Conservation (phyloP, 1,284 basidiomycete genomes). For the Retiboletus flavoniger region DNA sequence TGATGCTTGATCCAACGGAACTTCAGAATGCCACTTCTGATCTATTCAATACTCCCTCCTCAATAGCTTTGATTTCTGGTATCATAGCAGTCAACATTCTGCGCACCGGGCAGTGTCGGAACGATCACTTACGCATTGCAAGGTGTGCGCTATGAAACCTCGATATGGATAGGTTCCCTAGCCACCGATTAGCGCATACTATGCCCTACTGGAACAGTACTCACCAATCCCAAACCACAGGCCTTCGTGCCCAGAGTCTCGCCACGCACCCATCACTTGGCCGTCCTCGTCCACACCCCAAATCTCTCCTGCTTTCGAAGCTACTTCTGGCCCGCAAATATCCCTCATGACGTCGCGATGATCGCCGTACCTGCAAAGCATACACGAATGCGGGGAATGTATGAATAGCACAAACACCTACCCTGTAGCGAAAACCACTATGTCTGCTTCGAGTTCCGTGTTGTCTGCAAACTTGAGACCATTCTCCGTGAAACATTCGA, state of each 20-base stretch:
- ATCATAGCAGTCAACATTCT: background rate
- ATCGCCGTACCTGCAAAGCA: slow-evolving; percentile 25
- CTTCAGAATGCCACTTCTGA: background rate
- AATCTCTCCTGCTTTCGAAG: slow-evolving; percentile 44
- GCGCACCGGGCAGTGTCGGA: background rate
- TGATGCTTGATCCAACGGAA: background rate
- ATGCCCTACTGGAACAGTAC: background rate
- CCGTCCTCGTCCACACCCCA: slow-evolving; percentile 62
- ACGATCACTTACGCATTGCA: slow-evolving; percentile 51
- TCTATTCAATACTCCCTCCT: slow-evolving; percentile 2
- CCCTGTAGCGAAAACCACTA: slow-evolving; percentile 56
- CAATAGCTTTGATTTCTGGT: slow-evolving; percentile 53
- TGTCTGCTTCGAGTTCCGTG: slow-evolving; percentile 45
- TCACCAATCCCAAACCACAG: slow-evolving; percentile 59
- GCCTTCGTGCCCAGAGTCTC: slow-evolving; percentile 49
- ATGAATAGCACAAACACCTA: slow-evolving; percentile 23
- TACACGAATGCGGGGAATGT: background rate
- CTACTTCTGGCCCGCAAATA: slow-evolving; percentile 51
- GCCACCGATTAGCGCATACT: background rate
- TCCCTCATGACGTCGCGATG: slow-evolving; percentile 40
- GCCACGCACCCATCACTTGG: slow-evolving; percentile 52
- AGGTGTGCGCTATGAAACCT: slow-evolving; percentile 59
- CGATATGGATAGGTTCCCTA: slow-evolving; percentile 46
- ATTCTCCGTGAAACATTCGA: slow-evolving; percentile 41
- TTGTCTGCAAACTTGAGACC: slow-evolving; percentile 48